A percentile compares a stretch with the other conserved stretches of the same genome.
Evolutionary conservation across 805 yeast species (phyloP).

Genomic region (Sugiyamaella smithiae): DNA sequence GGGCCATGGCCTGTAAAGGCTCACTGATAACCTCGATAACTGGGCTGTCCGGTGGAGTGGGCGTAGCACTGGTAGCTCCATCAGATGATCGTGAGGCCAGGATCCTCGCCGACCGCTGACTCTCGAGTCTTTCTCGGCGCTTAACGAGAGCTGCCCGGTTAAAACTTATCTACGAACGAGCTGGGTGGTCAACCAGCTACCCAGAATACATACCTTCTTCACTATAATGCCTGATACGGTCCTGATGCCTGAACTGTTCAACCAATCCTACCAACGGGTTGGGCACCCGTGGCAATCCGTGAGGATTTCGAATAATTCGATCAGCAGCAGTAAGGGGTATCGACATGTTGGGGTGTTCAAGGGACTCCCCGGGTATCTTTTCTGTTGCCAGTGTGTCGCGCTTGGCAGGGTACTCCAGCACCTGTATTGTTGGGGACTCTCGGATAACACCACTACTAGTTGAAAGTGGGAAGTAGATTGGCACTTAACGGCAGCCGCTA

Average conservation of each 20-base stretch:
- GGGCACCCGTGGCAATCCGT: conserved; percentile 26
- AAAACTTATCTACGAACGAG: too few relatives aligned
- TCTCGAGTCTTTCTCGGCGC: conserved; percentile 18
- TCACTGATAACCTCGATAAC: not conserved
- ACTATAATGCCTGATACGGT: conserved; percentile 18
- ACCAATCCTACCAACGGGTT: conserved; percentile 18
- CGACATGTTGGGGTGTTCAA: conserved; percentile 1
- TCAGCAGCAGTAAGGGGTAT: conserved; percentile 28
- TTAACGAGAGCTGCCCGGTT: not conserved
- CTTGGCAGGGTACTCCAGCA: too few relatives aligned
- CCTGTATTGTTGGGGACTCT: too few relatives aligned
- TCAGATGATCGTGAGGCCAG: conserved; percentile 7
- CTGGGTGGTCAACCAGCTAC: not conserved
- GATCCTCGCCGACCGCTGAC: conserved; percentile 14
- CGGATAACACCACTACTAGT: too few relatives aligned
- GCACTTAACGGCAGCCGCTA: too few relatives aligned
- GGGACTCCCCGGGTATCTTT: not conserved
- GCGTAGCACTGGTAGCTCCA: not conserved
- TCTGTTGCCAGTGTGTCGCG: not conserved
- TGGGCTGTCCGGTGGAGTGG: conserved; percentile 1
- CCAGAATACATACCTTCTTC: conserved; percentile 11
- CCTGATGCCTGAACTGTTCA: conserved; percentile 19
- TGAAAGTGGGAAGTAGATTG: too few relatives aligned
- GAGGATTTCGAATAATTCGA: conserved; percentile 28
- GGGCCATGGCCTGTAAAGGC: not conserved